A percentile compares a stretch with the other conserved stretches of the same genome.
Conservation (phyloP, 371 early-diverging fungal genomes). For the Mortierella sp. region DNA sequence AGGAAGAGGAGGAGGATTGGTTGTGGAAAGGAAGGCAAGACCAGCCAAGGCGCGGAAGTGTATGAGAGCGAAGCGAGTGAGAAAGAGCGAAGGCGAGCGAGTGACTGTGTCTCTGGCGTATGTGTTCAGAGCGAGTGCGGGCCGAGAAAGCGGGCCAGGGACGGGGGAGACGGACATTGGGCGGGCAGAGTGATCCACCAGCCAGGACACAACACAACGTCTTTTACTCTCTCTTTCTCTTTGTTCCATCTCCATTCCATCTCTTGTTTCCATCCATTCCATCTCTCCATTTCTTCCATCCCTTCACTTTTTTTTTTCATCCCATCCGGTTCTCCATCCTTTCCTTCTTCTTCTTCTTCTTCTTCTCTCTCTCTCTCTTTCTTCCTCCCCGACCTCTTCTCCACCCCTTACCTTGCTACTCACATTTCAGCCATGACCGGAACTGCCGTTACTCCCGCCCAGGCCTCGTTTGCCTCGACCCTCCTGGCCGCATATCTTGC, state of each 20-base stretch:
- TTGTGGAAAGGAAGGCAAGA: no score
- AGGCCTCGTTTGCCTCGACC: conserved; percentile 36
- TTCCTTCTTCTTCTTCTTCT: conserved; percentile 5
- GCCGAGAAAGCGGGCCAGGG: no score
- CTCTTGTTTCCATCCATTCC: background rate
- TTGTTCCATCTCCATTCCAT: background rate
- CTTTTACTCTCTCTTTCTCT: conserved; percentile 1
- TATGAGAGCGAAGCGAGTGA: no score
- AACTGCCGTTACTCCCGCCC: conserved; percentile 16
- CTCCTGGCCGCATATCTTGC: conserved; percentile 72
- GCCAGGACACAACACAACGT: no score
- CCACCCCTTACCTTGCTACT: background rate
- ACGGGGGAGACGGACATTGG: no score
- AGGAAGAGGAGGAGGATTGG: no score
- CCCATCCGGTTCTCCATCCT: background rate
- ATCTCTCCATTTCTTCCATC: background rate
- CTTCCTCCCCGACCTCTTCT: background rate
- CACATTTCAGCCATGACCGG: conserved; percentile 13
- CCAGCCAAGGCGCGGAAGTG: no score
- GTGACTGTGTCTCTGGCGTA: no score
- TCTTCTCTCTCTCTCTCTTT: background rate
- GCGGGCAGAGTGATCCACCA: no score
- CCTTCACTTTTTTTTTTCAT: background rate
- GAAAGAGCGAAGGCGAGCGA: no score
- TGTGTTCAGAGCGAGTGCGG: no score